Evolutionary conservation across 1,139 yeast genomes (phyloP).

Genomic region (Pichia inconspicua): DNA sequence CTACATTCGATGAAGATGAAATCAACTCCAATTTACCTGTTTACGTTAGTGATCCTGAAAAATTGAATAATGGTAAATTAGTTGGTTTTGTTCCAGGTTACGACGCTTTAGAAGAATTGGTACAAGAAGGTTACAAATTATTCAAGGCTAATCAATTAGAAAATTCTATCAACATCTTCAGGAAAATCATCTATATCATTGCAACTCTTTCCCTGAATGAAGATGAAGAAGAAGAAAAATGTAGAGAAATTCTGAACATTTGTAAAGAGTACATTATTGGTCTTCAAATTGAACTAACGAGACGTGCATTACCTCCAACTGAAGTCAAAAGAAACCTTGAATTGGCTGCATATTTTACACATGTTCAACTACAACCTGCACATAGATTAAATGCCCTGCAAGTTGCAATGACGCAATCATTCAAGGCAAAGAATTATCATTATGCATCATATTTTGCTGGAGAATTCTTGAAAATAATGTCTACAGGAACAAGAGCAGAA

Average conservation of each 20-base stretch:
- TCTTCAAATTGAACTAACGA: slow-evolving; percentile 77
- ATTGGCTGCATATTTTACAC: slow-evolving; percentile 91
- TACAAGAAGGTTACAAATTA: slow-evolving; percentile 70
- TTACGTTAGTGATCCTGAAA: slow-evolving; percentile 61
- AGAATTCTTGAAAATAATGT: slow-evolving; percentile 62
- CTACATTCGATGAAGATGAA: slow-evolving; percentile 49
- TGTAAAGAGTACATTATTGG: slow-evolving; percentile 92
- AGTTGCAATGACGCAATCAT: slow-evolving; percentile 91
- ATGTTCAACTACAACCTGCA: slow-evolving; percentile 69
- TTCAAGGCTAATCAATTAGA: slow-evolving; percentile 80
- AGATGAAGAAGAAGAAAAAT: slow-evolving; percentile 70
- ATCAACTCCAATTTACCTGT: slow-evolving; percentile 57
- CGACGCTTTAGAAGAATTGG: slow-evolving; percentile 54
- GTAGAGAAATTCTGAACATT: slow-evolving; percentile 60
- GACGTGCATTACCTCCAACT: slow-evolving; percentile 66
- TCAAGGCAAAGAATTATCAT: slow-evolving; percentile 79
- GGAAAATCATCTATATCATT: slow-evolving; percentile 69
- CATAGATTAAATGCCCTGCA: slow-evolving; percentile 85
- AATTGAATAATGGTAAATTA: slow-evolving; percentile 39
- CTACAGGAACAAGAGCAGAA: slow-evolving; percentile 76
- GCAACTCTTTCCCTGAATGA: slow-evolving; percentile 64
- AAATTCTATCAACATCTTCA: slow-evolving; percentile 71
- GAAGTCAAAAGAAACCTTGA: slow-evolving; percentile 84
- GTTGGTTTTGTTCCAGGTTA: slow-evolving; percentile 72
- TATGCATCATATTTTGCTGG: slow-evolving; percentile 87